Percentiles rank a stretch among this genome's conserved stretches.
These are phyloP conservation scores for Penicillium chermesinum DNA, from an alignment of 495 filamentous ascomycete genomes.

Conservation along the genomic window DNA sequence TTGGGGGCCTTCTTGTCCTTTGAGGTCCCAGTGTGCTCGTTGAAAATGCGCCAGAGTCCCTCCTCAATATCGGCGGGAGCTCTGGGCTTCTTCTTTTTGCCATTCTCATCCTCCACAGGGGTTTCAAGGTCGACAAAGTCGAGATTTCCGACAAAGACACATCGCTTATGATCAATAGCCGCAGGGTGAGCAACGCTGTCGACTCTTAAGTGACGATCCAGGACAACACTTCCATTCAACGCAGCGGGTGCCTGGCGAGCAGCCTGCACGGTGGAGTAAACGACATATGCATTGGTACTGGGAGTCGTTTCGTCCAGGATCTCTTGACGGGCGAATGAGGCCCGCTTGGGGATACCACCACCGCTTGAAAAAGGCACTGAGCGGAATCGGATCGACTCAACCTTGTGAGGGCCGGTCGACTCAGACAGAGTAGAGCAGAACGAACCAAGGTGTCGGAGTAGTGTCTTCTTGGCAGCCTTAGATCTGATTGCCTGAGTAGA, in stretches of 20 bases:
- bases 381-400: slow-evolving; percentile 89
- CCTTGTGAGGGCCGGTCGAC: slow-evolving; percentile 53
- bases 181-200: slow-evolving; percentile 87
- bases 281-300: slow-evolving; percentile 89
- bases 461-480: slow-evolving; percentile 68
- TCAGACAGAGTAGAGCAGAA: slow-evolving; percentile 46
- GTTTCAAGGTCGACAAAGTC: slow-evolving; percentile 88
- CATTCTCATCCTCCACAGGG: slow-evolving; percentile 49
- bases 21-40: slow-evolving; percentile 38
- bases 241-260: slow-evolving; percentile 69
- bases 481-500: slow-evolving; percentile 76
- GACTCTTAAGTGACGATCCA: slow-evolving; percentile 85
- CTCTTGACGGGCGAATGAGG: slow-evolving; percentile 75
- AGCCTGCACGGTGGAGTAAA: slow-evolving; percentile 68
- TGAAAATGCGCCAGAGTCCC: slow-evolving; percentile 87
- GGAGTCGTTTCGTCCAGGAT: slow-evolving; percentile 84
- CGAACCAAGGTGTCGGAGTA: slow-evolving; percentile 62
- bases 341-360: slow-evolving; percentile 78
- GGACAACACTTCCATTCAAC: slow-evolving; percentile 77
- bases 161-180: slow-evolving; percentile 74
- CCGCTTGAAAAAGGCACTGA: slow-evolving; percentile 73
- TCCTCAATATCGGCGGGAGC: slow-evolving; percentile 88
- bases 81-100: slow-evolving; percentile 57
- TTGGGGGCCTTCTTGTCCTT: slow-evolving; percentile 42
- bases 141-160: slow-evolving; percentile 95